Conservation (phyloP, 2,329 filamentous ascomycete species). For the Anthostomella pinea region DNA sequence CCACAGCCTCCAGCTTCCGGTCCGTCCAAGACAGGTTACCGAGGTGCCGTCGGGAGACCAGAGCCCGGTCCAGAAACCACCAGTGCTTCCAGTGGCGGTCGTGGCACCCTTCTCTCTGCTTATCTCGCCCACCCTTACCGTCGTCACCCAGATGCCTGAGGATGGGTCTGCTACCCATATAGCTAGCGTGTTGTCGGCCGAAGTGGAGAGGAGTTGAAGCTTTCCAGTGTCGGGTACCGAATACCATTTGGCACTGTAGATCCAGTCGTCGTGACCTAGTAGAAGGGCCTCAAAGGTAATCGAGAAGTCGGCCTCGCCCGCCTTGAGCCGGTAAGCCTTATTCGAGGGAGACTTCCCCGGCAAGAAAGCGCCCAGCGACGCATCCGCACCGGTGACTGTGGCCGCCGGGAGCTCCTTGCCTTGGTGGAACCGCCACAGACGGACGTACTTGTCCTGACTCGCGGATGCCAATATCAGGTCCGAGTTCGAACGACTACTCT, state of each 20-base stretch:
- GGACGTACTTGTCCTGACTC: constrained; percentile 96
- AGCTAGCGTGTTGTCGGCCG: constrained; percentile 90
- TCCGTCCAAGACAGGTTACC: constrained; percentile 81
- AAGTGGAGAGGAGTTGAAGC: constrained; percentile 79
- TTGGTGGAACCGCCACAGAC: constrained; percentile 81
- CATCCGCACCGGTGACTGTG: constrained; percentile 51
- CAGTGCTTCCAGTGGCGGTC: constrained; percentile 91
- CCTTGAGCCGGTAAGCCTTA: constrained; percentile 76
- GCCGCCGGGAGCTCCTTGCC: constrained; percentile 63
- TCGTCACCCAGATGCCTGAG: constrained; percentile 90
- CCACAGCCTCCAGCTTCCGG: constrained; percentile 93
- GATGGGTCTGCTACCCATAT: constrained; percentile 84
- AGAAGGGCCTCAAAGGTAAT: constrained; percentile 92
- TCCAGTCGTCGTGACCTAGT: constrained; percentile 96
- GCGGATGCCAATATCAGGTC: constrained; percentile 86
- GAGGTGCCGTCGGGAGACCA: constrained; percentile 78
- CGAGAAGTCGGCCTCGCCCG: constrained; percentile 62
- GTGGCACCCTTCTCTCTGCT: constrained; percentile 94
- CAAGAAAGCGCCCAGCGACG: constrained; percentile 54
- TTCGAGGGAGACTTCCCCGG: constrained; percentile 77
- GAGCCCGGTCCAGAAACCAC: constrained; percentile 93
- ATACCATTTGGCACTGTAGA: constrained; percentile 83
- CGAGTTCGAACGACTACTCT: constrained; percentile 50
- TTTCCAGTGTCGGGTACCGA: constrained; percentile 45
- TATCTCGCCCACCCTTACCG: constrained; percentile 84